Evolutionary conservation across 2,329 filamentous ascomycete species (phyloP).

Genomic region (Fusarium aywerte): DNA sequence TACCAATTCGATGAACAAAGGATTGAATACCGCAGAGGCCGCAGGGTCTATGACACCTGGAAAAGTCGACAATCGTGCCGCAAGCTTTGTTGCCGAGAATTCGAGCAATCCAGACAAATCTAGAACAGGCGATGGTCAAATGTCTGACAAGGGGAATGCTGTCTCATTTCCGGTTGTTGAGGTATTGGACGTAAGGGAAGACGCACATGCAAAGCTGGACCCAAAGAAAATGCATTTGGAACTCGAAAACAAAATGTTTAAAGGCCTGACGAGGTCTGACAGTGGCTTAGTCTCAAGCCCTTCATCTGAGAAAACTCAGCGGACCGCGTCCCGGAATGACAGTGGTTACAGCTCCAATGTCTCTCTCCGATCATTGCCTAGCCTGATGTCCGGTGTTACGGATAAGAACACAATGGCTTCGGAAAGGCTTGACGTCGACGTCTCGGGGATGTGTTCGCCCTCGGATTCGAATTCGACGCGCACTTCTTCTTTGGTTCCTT

Average conservation of each 20-base stretch:
- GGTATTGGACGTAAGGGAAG: conserved; percentile 55
- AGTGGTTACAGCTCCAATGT: conserved; percentile 71
- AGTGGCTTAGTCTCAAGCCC: conserved; percentile 63
- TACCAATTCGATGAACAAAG: conserved; percentile 3
- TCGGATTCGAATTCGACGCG: conserved; percentile 37
- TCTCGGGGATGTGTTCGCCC: conserved; percentile 23
- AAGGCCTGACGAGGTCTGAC: conserved; percentile 51
- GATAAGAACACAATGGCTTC: conserved; percentile 37
- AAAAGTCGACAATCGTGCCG: conserved; percentile 4
- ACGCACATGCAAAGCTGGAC: conserved; percentile 57
- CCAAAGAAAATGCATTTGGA: conserved; percentile 30
- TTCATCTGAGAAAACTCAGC: conserved; percentile 55
- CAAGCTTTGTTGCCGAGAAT: conserved; percentile 15
- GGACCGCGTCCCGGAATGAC: conserved; percentile 66
- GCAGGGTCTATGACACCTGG: conserved; percentile 1
- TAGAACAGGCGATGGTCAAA: conserved; percentile 30
- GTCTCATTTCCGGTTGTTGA: conserved; percentile 52
- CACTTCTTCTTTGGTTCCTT: conserved; percentile 33
- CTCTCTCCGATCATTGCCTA: conserved; percentile 64
- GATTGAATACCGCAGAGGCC: conserved; percentile 1
- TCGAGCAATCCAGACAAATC: conserved; percentile 15
- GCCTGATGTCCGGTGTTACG: conserved; percentile 41
- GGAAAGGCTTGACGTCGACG: conserved; percentile 28
- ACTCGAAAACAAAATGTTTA: conserved; percentile 40
- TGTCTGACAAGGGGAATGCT: conserved; percentile 38